Conservation (phyloP, 2,329 filamentous ascomycete genomes). For the Verruconis gallopava region DNA sequence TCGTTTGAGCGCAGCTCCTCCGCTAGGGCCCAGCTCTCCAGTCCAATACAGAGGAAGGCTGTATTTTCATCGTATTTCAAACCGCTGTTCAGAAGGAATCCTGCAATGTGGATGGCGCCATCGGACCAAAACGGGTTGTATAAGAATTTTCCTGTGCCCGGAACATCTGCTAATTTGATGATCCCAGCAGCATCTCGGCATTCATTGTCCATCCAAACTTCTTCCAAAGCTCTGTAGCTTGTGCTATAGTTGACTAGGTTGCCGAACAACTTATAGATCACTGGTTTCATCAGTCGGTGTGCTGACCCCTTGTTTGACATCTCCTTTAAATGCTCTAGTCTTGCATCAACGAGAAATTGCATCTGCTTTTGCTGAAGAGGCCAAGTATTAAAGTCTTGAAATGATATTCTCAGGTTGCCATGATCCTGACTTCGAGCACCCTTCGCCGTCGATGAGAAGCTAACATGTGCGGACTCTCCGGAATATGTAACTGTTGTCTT, state of each 20-base stretch:
- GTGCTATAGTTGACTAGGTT: conserved; percentile 15
- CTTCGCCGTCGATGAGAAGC: background rate
- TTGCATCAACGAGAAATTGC: conserved; percentile 13
- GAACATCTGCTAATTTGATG: conserved; percentile 8
- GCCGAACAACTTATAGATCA: conserved; percentile 17
- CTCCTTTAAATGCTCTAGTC: conserved; percentile 12
- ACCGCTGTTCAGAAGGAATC: conserved; percentile 7
- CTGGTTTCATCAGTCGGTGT: background rate
- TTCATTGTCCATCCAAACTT: conserved; percentile 15
- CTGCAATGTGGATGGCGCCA: background rate
- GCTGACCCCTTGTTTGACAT: background rate
- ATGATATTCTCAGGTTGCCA: background rate
- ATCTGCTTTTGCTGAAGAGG: conserved; percentile 8
- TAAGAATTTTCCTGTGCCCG: conserved; percentile 7
- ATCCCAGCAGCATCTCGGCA: conserved; percentile 13
- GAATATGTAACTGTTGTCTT: background rate
- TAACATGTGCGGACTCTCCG: background rate
- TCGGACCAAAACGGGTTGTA: conserved; percentile 11
- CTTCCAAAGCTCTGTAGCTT: conserved; percentile 16
- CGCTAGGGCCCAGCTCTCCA: background rate
- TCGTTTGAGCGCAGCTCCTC: background rate
- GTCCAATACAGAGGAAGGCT: background rate
- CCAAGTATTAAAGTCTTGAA: conserved; percentile 4
- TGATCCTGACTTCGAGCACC: background rate
- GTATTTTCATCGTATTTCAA: background rate